phyloP scores from a whole-genome alignment of 257 asterid genomes.

The Asclepias syriaca region DNA sequence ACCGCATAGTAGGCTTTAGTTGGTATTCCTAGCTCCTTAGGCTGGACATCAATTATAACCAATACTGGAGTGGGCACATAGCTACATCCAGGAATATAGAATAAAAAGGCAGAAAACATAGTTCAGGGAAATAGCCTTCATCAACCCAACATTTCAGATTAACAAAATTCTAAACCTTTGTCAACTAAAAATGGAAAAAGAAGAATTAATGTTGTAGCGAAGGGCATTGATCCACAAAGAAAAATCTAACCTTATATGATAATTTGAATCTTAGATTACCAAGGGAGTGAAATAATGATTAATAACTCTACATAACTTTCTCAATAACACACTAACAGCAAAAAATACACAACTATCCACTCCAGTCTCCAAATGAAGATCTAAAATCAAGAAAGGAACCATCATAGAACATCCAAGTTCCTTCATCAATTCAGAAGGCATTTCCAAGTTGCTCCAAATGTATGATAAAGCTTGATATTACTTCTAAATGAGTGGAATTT shows the following conservation, averaged over 20 bases:
- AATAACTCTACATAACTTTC: background rate
- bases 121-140: background rate
- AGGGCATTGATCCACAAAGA: background rate
- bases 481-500: background rate
- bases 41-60: conserved; percentile 90
- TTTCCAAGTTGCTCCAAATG: background rate
- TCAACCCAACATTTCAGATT: background rate
- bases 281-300: background rate
- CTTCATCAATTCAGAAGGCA: background rate
- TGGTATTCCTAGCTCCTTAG: conserved; percentile 88
- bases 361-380: background rate
- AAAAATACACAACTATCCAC: background rate
- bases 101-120: background rate
- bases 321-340: background rate
- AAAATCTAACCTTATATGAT: background rate
- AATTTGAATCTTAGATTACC: background rate
- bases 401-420: background rate
- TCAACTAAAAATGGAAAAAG: no score
- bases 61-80: conserved; percentile 84
- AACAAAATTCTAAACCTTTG: background rate
- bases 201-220: background rate
- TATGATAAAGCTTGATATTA: background rate
- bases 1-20: conserved; percentile 94
- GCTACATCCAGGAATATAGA: conserved; percentile 38
- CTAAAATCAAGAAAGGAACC: background rate